phyloP scores from a whole-genome alignment of 305 asterid species.

The Lippia alba region DNA sequence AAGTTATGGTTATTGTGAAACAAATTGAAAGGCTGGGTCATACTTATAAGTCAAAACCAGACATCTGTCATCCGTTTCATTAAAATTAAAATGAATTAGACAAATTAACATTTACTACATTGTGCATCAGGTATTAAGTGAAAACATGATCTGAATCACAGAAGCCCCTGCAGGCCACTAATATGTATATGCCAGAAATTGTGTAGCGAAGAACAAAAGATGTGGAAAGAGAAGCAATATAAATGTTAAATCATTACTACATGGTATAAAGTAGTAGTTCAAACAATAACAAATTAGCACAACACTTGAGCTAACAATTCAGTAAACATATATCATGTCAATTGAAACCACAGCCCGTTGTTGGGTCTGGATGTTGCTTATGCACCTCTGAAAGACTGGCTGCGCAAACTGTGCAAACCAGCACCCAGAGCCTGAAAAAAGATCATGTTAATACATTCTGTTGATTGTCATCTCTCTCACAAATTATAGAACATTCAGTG shows the following conservation, averaged over 20 bases:
- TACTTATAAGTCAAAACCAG: constrained; percentile 10
- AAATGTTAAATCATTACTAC: not conserved
- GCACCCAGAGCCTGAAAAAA: constrained; percentile 67
- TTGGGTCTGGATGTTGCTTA: constrained; percentile 69
- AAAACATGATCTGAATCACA: constrained; percentile 17
- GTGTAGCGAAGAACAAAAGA: not conserved
- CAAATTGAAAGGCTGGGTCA: not conserved
- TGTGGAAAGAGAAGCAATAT: constrained; percentile 4
- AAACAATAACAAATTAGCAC: constrained; percentile 11
- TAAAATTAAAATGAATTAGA: constrained; percentile 23
- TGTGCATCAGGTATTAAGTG: not conserved
- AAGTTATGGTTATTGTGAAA: not conserved
- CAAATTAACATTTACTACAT: not conserved
- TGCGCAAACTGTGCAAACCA: constrained; percentile 67
- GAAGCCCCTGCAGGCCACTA: constrained; percentile 9
- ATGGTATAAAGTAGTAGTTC: not conserved
- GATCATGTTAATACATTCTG: not conserved
- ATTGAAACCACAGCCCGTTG: constrained; percentile 64
- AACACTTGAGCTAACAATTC: constrained; percentile 8
- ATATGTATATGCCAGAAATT: not conserved
- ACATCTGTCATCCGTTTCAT: not conserved
- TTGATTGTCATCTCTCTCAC: not conserved
- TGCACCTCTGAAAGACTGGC: constrained; percentile 78
- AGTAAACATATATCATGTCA: constrained; percentile 22
- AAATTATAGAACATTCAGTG: no score